Base-by-base conservation (phyloP, 1,139 yeast species). In the Suhomyces coccinellae region DNA sequence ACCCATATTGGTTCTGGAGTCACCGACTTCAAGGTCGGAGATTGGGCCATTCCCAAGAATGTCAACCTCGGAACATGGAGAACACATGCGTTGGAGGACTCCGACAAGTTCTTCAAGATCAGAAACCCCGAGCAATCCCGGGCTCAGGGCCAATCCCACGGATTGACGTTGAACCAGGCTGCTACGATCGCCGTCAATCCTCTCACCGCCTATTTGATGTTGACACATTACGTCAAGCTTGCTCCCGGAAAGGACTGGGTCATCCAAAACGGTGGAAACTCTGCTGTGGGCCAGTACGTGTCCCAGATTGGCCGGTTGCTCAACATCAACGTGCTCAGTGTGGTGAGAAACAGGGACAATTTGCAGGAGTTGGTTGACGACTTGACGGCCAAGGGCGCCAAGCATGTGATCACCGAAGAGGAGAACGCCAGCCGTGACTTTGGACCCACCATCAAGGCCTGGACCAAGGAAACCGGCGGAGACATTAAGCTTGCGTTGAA, bases 61-160 rank as follows among this genome's bases (percentile, higher is more conserved):
- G 85, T 89, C 14, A 85, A 88, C 58, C 84, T 85, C 52, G 99
- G 99, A 31, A 93, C 99, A 3, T 93, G 99, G 99, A 79, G 97
- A 53, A 82, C 96, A 2, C 93, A 86, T 59, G 86, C 88, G 8
- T 62, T 80, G 48, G 75, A 81, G n/a, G 64, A 62, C 8, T 75
- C 73, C 31, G 61, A 71, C 4, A 71, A 79, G 42, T 73, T 87
- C 59, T 72, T 79, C 51, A 77, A 75, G 57, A 67, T 89, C 64
- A 72, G 74, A 14, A 71, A 65, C 47, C 78, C 79, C 2, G 46
- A 46, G 12, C 73, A 72, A 46, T 63, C 74, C 9, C 52, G 54
- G 38, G 59, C 56, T 6, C 51, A 51, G 17, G 76, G 76, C 1
- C 66, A 66, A 48, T 73, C 71, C 20, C 63, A 67, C 26, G 73